These are phyloP conservation scores for Elongisporangium anandrum DNA, from an alignment of 352 stramenopile genomes.

Conservation along the genomic window DNA sequence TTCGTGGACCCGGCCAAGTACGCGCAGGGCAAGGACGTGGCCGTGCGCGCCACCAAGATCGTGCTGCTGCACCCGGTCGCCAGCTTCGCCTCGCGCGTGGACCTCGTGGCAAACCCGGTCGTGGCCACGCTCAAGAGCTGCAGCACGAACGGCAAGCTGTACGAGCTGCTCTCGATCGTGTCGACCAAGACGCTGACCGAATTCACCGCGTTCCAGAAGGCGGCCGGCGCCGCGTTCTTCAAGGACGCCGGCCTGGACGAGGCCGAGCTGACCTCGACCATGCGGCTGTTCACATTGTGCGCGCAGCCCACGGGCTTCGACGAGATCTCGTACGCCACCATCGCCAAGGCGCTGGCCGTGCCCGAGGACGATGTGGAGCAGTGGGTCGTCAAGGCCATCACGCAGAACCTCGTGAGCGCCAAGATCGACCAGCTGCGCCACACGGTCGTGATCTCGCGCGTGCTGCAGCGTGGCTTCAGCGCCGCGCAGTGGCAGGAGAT, in stretches of 20 bases:
- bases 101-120: constrained; percentile 76
- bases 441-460: constrained; percentile 85
- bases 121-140: constrained; percentile 70
- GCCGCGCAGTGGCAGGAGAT: constrained; percentile 89
- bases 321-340: constrained; percentile 86
- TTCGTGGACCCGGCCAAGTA: constrained; percentile 53
- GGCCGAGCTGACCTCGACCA: constrained; percentile 69
- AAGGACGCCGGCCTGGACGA: constrained; percentile 51
- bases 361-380: constrained; percentile 88
- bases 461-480: constrained; percentile 80
- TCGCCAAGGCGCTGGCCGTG: constrained; percentile 83
- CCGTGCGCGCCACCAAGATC: constrained; percentile 75
- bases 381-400: constrained; percentile 94
- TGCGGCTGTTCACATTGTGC: constrained; percentile 92
- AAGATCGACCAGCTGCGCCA: constrained; percentile 95
- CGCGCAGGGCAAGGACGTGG: constrained; percentile 61
- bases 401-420: constrained; percentile 83
- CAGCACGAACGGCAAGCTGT: constrained; percentile 41
- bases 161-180: constrained; percentile 90
- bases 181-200: constrained; percentile 90
- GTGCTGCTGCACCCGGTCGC: constrained; percentile 89
- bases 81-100: constrained; percentile 87
- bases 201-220: constrained; percentile 79
- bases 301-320: constrained; percentile 89
- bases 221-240: constrained; percentile 59